These are phyloP conservation scores for Aureobasidium sp. DNA, from an alignment of 2,329 filamentous ascomycete species.

Conservation along the genomic window DNA sequence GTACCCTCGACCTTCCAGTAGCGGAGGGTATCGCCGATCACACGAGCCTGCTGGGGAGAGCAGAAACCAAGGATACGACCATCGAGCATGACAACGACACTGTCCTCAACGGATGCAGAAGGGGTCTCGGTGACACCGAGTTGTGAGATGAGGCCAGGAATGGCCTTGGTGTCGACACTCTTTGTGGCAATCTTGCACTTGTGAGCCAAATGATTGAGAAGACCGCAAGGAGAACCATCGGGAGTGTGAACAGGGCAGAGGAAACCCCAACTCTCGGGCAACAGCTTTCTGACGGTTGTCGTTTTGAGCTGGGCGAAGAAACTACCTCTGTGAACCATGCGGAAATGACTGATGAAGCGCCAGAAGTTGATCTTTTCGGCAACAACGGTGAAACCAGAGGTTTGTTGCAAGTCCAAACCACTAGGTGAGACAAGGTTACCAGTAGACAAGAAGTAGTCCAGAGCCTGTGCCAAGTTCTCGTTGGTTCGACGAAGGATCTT, in stretches of 20 bases:
- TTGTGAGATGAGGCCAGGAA: conserved; percentile 68
- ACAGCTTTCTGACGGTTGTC: conserved; percentile 87
- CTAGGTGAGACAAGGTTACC: conserved; percentile 89
- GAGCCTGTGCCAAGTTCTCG: conserved; percentile 75
- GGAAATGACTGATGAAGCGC: conserved; percentile 97
- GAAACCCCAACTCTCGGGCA: conserved; percentile 97
- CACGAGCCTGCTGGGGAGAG: conserved; percentile 70
- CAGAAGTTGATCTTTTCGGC: conserved; percentile 99
- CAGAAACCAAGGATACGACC: conserved; percentile 88
- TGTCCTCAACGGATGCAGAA: conserved; percentile 73
- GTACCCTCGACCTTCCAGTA: conserved; percentile 93
- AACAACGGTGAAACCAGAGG: conserved; percentile 90
- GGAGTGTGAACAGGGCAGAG: conserved; percentile 96
- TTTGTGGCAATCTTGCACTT: conserved; percentile 85
- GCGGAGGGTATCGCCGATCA: conserved; percentile 78
- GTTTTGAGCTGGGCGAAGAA: conserved; percentile 98
- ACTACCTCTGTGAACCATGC: conserved; percentile 97
- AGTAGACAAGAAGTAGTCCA: conserved; percentile 95
- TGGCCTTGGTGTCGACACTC: conserved; percentile 62
- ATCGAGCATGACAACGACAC: conserved; percentile 82
- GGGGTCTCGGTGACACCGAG: conserved; percentile 72
- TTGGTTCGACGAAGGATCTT: conserved; percentile 76
- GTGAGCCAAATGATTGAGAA: conserved; percentile 91
- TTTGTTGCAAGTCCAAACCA: conserved; percentile 88
- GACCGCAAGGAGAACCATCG: conserved; percentile 88